Base-by-base conservation (phyloP, 75 land plant species). In the Cryptomeria japonica region DNA sequence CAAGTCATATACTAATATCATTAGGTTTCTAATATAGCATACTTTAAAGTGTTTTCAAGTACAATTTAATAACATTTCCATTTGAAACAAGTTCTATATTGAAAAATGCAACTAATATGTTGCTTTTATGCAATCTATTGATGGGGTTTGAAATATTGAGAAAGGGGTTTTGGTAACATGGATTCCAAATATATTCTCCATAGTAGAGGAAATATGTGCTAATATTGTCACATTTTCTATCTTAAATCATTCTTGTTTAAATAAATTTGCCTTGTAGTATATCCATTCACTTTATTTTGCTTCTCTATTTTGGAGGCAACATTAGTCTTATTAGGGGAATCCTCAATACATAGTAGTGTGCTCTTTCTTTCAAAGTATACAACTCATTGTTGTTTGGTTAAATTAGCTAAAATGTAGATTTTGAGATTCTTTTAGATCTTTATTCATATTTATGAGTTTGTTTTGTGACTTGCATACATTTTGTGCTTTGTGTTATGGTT, bases 41-140 rank as follows among this genome's bases (percentile, higher is more conserved):
- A 76, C 94, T 97, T 89, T 96, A 64, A 92, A 95, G 42, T 97
- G 91, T 84, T 96, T 97, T 93, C 93, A 97, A 96, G 97, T 97
- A 87, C 28, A 72, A 41, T 83, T 49, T 38, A 44, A 41, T 4
- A 41, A 41, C 3, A 37, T 1, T 18, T 5, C 39, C 1, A 1
- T 80, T 41, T 80, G 83, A 13, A 37, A 38, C n/a, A 80, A 25
- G 70, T 64, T 64, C 70, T 19, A 2, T 56, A 16, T 64, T 64
- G 9, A 18, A 64, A 25, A 64, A 64, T 13, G 70, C 18, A 64
- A 64, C 22, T 64, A 18, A 3, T 64, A 64, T 64, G 28, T 2
- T 25, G 22, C 5, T 13, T 25, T 25, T 87, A n/a, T 86, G 5
- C 70, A 95, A 94, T 93, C 94, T 68, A 85, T 95, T 86, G 92